Evolutionary conservation across 106 monocot species (phyloP).

Genomic region (Triglochin maritima): DNA sequence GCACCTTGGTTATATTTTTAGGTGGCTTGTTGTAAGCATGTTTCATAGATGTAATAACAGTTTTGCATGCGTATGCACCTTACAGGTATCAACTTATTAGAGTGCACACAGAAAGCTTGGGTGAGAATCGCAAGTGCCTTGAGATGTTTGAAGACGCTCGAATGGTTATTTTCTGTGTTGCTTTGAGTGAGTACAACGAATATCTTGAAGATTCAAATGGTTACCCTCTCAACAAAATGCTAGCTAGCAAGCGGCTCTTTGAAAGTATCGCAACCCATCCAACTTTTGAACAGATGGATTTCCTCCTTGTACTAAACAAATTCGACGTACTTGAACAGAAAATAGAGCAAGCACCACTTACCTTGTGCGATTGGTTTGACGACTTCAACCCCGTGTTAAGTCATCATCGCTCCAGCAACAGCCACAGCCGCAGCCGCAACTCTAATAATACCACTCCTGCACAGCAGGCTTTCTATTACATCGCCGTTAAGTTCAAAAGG

Average conservation of each 20-base stretch:
- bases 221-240: slow-evolving; percentile 57
- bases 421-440: slow-evolving; percentile 7
- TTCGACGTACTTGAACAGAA: slow-evolving; percentile 73
- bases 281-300: slow-evolving; percentile 52
- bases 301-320: slow-evolving; percentile 81
- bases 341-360: slow-evolving; percentile 42
- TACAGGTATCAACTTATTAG: slow-evolving; percentile 85
- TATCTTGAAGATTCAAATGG: slow-evolving; percentile 40
- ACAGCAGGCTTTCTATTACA: slow-evolving; percentile 54
- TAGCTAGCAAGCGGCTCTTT: slow-evolving; percentile 60
- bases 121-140: slow-evolving; percentile 79
- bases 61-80: neutral
- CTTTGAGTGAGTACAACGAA: slow-evolving; percentile 64
- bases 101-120: slow-evolving; percentile 45
- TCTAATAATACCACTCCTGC: slow-evolving; percentile 28
- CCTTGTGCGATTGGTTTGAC: slow-evolving; percentile 67
- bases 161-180: slow-evolving; percentile 66
- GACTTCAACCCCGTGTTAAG: slow-evolving; percentile 68
- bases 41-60: neutral
- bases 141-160: slow-evolving; percentile 91
- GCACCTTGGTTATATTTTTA: neutral
- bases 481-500: slow-evolving; percentile 73
- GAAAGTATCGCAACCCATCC: slow-evolving; percentile 52
- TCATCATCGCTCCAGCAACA: slow-evolving; percentile 13
- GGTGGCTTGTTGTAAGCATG: neutral